These are phyloP conservation scores for Parastagonospora avenae DNA, from an alignment of 2,329 filamentous ascomycete genomes.

Conservation along the genomic window DNA sequence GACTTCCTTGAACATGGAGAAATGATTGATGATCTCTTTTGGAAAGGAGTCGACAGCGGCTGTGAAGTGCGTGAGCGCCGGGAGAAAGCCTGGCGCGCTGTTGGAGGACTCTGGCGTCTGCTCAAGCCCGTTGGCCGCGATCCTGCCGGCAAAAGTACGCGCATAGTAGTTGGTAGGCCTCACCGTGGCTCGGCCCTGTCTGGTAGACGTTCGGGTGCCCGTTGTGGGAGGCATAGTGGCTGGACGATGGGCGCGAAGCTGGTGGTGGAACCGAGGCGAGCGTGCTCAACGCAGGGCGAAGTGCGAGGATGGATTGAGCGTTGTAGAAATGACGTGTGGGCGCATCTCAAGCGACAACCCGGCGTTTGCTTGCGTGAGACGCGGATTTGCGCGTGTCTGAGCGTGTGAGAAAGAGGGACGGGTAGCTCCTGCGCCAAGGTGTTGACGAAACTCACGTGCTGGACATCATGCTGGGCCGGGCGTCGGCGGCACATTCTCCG, in stretches of 20 bases:
- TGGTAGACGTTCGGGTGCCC: slow-evolving; percentile 48
- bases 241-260: slow-evolving; percentile 16
- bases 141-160: slow-evolving; percentile 50
- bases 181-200: slow-evolving; percentile 53
- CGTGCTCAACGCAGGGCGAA: slow-evolving; percentile 22
- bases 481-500: slow-evolving; percentile 2
- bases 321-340: slow-evolving; percentile 25
- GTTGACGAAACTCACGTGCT: slow-evolving; percentile 22
- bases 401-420: slow-evolving; percentile 16
- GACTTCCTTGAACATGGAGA: slow-evolving; percentile 94
- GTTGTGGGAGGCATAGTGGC: slow-evolving; percentile 43
- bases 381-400: slow-evolving; percentile 20
- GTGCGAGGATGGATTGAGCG: slow-evolving; percentile 20
- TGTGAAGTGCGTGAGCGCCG: slow-evolving; percentile 76
- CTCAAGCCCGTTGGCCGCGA: slow-evolving; percentile 42
- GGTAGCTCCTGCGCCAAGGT: slow-evolving; percentile 22
- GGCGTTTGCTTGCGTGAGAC: slow-evolving; percentile 25
- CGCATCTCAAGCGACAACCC: slow-evolving; percentile 35
- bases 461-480: neutral
- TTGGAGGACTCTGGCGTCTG: slow-evolving; percentile 45
- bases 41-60: slow-evolving; percentile 91
- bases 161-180: slow-evolving; percentile 59
- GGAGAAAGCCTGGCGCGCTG: slow-evolving; percentile 61
- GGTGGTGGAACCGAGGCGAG: slow-evolving; percentile 23
- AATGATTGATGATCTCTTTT: slow-evolving; percentile 93